Evolutionary conservation across 2,329 filamentous ascomycete genomes (phyloP).

Genomic region (Colletotrichum sp.): DNA sequence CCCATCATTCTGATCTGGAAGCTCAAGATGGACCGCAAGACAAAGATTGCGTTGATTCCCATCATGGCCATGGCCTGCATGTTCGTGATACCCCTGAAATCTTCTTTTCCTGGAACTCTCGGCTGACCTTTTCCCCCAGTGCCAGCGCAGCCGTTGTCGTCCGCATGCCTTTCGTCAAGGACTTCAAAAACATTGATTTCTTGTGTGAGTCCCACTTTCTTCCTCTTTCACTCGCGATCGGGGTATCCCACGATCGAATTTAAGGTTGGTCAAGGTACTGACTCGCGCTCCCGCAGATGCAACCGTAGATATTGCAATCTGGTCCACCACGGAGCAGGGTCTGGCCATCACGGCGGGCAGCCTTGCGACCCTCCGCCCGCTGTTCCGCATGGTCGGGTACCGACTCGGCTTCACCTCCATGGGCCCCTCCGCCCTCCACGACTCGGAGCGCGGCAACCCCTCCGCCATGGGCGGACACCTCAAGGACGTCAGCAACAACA

Average conservation of each 20-base stretch:
- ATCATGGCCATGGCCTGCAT: slow-evolving; percentile 63
- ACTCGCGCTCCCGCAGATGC: slow-evolving; percentile 30
- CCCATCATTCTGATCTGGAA: slow-evolving; percentile 60
- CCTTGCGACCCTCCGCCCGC: slow-evolving; percentile 51
- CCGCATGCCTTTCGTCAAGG: slow-evolving; percentile 42
- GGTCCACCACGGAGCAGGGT: slow-evolving; percentile 53
- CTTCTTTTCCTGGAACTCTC: background rate
- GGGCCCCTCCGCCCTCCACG: slow-evolving; percentile 3
- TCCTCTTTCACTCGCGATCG: background rate
- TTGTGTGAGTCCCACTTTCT: slow-evolving; percentile 37
- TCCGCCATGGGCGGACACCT: slow-evolving; percentile 9
- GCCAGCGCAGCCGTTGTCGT: slow-evolving; percentile 49
- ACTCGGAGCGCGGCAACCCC: background rate
- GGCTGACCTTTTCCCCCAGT: slow-evolving; percentile 25
- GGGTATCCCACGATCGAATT: background rate
- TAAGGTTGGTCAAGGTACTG: background rate
- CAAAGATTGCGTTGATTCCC: slow-evolving; percentile 56
- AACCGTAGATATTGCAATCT: slow-evolving; percentile 51
- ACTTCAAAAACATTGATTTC: slow-evolving; percentile 45
- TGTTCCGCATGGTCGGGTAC: slow-evolving; percentile 38
- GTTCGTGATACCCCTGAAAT: slow-evolving; percentile 39
- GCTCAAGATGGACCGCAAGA: slow-evolving; percentile 57
- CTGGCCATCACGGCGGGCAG: slow-evolving; percentile 53
- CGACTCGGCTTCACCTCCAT: slow-evolving; percentile 32
- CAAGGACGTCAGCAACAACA: slow-evolving; percentile 2